Percentiles rank a stretch among this genome's conserved stretches.
Evolutionary conservation across 225 moss, liverwort and hornwort species (phyloP).

Genomic region (Sphagnum tenellum): DNA sequence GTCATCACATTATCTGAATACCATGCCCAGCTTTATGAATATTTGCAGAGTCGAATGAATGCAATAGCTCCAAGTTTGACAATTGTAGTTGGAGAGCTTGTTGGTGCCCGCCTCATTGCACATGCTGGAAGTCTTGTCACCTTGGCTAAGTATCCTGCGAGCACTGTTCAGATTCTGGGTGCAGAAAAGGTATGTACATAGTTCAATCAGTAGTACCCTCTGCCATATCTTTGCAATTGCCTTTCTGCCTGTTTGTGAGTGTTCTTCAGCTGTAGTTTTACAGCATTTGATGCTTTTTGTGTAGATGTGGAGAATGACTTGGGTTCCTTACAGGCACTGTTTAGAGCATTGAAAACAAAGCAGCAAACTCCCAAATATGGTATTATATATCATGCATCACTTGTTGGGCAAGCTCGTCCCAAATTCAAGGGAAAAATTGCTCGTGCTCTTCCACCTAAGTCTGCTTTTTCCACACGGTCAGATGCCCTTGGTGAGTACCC

Average conservation of each 20-base stretch:
- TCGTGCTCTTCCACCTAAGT: slow-evolving; percentile 80
- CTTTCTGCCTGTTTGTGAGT: slow-evolving; percentile 2
- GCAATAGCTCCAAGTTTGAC: slow-evolving; percentile 85
- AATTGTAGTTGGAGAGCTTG: slow-evolving; percentile 69
- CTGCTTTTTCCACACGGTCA: slow-evolving; percentile 60
- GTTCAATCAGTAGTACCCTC: too few relatives aligned
- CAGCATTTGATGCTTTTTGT: too few relatives aligned
- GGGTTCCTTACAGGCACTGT: slow-evolving; percentile 8
- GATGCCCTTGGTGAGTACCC: slow-evolving; percentile 67
- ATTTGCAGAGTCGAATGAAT: slow-evolving; percentile 71
- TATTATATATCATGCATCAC: slow-evolving; percentile 80
- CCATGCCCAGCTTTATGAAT: slow-evolving; percentile 68
- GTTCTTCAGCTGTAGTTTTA: neutral
- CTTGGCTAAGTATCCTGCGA: slow-evolving; percentile 72
- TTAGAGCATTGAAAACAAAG: slow-evolving; percentile 87
- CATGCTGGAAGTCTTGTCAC: slow-evolving; percentile 79
- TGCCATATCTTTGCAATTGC: too few relatives aligned
- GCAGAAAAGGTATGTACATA: slow-evolving; percentile 43
- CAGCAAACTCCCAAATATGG: slow-evolving; percentile 92
- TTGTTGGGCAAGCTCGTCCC: slow-evolving; percentile 83
- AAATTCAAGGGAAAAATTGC: slow-evolving; percentile 89
- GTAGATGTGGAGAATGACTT: too few relatives aligned
- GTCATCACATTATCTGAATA: slow-evolving; percentile 69
- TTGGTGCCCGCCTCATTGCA: slow-evolving; percentile 80
- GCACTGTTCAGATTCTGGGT: slow-evolving; percentile 85